Base-by-base conservation (phyloP, 805 yeast genomes). In the Kodamaea laetipori region DNA sequence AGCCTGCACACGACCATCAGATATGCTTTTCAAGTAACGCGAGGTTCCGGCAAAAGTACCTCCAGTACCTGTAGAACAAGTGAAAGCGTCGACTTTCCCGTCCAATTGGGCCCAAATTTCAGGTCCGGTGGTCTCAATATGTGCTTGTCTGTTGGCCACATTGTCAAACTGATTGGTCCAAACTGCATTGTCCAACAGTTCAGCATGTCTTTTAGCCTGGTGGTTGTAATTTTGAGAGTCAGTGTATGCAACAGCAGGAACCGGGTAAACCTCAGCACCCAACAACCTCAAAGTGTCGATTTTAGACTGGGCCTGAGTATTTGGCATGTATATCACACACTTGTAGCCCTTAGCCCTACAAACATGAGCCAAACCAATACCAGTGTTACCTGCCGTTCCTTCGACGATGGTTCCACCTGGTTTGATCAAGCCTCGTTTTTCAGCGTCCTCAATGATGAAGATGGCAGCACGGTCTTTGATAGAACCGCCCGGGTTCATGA, bases 381-480 rank as follows among this genome's bases (percentile, higher is more conserved):
- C 97, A n/a, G 97, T 89, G 67, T 89, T 89, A 24, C 97, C 97
- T 3, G 97, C 97, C 9, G 96, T 88, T 6, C 96, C 96, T 64
- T 89, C 97, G 12, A 89, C 90, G 23, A 89, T 79, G 2, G 96
- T 89, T 25, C 94, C 96, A 6, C 95, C 94, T 3, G 89, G 79
- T 45, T 67, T 60, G 44, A 89, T 70, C 43, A 75, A 65, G 2
- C 89, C 89, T 47, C 71, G 71, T 26, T 63, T 59, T 59, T 89
- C 96, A 19, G 96, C 96, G 51, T 88, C 90, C 52, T 84, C 74
- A 40, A 89, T 71, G 50, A 89, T 73, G 57, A 69, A 87, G 27
- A 85, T 69, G 0, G 96, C 96, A 11, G 97, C 96, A 46, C 97
- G 76, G 62, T 89, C 97, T 59, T 89, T 89, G 44, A 89, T 90